Evolutionary conservation across 2,329 filamentous ascomycete species (phyloP).

Genomic region (Monilinia aucupariae): DNA sequence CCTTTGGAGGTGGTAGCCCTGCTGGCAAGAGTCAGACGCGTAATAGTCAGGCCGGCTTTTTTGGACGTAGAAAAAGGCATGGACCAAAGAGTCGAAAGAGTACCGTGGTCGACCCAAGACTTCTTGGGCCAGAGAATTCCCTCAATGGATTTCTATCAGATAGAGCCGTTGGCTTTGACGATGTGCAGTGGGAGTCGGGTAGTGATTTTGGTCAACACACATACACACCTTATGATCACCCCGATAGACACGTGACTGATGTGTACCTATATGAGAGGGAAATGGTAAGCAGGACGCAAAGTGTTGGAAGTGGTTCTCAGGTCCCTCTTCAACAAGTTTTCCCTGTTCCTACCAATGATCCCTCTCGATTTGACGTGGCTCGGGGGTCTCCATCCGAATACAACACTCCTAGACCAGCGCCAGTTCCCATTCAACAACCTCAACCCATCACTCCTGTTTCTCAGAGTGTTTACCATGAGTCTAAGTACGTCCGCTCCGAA

Average conservation of each 20-base stretch:
- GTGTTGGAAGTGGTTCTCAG: constrained; percentile 38
- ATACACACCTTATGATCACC: constrained; percentile 1
- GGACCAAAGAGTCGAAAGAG: constrained; percentile 38
- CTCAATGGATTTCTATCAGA: constrained; percentile 48
- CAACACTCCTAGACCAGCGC: constrained; percentile 46
- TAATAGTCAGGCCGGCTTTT: constrained; percentile 20
- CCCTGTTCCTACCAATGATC: constrained; percentile 62
- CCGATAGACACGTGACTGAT: neutral
- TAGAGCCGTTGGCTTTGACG: constrained; percentile 51
- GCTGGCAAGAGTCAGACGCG: constrained; percentile 29
- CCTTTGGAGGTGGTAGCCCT: constrained; percentile 47
- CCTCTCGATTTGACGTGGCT: constrained; percentile 53
- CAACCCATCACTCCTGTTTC: constrained; percentile 72
- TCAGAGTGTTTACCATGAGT: constrained; percentile 56
- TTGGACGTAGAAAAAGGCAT: constrained; percentile 32
- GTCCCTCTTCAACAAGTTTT: constrained; percentile 58
- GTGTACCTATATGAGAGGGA: constrained; percentile 4
- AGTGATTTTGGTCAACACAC: constrained; percentile 31
- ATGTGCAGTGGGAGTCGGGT: constrained; percentile 34
- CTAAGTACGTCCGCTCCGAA: constrained; percentile 36
- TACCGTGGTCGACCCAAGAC: constrained; percentile 51
- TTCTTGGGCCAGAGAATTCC: constrained; percentile 58
- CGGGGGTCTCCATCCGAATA: constrained; percentile 45
- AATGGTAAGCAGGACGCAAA: constrained; percentile 26
- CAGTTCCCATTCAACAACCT: constrained; percentile 75